These are phyloP conservation scores for Microcyclosporella mali DNA, from an alignment of 2,329 filamentous ascomycete genomes.

Conservation along the genomic window DNA sequence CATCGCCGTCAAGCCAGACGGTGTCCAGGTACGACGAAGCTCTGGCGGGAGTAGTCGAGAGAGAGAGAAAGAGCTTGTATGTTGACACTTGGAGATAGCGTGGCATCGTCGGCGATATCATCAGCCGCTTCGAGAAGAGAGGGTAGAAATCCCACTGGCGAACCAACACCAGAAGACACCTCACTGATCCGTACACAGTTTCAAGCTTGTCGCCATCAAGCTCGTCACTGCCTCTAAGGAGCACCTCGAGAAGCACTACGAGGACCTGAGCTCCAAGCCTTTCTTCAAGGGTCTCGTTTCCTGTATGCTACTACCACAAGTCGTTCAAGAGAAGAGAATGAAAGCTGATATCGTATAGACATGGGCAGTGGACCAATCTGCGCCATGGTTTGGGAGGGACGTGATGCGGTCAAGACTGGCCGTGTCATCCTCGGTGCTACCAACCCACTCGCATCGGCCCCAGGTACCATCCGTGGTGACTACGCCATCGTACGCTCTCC, in stretches of 20 bases:
- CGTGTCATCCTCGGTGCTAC: conserved; percentile 95
- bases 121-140: conserved; percentile 95
- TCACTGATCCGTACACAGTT: conserved; percentile 48
- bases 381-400: conserved; percentile 99
- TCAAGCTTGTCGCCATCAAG: conserved; percentile 99
- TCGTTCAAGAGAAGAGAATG: conserved; percentile 3
- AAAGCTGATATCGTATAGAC: conserved; percentile 45
- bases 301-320: conserved; percentile 54
- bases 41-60: neutral
- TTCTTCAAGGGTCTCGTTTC: conserved; percentile 94
- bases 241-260: conserved; percentile 98
- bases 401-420: conserved; percentile 98
- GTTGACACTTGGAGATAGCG: conserved; percentile 53
- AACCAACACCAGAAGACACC: conserved; percentile 4
- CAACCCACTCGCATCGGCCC: conserved; percentile 91
- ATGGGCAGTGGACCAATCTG: conserved; percentile 95
- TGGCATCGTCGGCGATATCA: conserved; percentile 95
- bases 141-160: conserved; percentile 53
- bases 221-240: conserved; percentile 79
- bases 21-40: conserved; percentile 77
- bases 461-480: conserved; percentile 97
- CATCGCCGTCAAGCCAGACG: conserved; percentile 99
- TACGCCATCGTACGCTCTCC: conserved; percentile 60
- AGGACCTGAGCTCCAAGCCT: conserved; percentile 84
- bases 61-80: neutral